Percentiles rank a stretch among this genome's conserved stretches.
Conservation (phyloP, 768 basidiomycete species). For the Podaxis carcinomalis region DNA sequence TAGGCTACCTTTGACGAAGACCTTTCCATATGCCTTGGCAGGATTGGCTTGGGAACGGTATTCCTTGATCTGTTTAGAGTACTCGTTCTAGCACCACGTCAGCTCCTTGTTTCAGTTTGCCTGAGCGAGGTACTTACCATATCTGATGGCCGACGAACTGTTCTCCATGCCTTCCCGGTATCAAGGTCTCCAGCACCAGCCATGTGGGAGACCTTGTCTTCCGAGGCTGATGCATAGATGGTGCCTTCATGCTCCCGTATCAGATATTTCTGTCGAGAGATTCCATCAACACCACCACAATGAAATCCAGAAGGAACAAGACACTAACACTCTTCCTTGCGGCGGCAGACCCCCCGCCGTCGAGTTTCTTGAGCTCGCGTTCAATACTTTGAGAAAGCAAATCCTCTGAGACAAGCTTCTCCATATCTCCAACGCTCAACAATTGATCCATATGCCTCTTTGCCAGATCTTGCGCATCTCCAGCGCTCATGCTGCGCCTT, state of each 20-base stretch:
- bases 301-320: constrained; percentile 6
- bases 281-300: constrained; percentile 8
- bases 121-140: constrained; percentile 56
- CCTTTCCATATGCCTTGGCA: constrained; percentile 84
- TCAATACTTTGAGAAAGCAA: constrained; percentile 67
- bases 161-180: constrained; percentile 79
- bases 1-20: constrained; percentile 82
- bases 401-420: constrained; percentile 38
- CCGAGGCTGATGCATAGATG: constrained; percentile 80
- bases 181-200: constrained; percentile 79
- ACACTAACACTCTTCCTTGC: constrained; percentile 38
- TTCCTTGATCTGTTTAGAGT: constrained; percentile 85
- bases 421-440: constrained; percentile 32
- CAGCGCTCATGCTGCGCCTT: constrained; percentile 75
- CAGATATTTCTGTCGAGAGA: constrained; percentile 61
- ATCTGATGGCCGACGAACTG: constrained; percentile 86
- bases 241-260: constrained; percentile 72
- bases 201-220: constrained; percentile 70
- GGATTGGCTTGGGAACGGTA: constrained; percentile 71
- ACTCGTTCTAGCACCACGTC: constrained; percentile 67
- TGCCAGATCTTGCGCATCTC: constrained; percentile 55
- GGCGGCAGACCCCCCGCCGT: constrained; percentile 30
- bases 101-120: constrained; percentile 8
- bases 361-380: constrained; percentile 63
- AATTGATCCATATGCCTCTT: constrained; percentile 31